These are phyloP conservation scores for Penicillium nordicum DNA, from an alignment of 2,329 filamentous ascomycete genomes.

Conservation along the genomic window DNA sequence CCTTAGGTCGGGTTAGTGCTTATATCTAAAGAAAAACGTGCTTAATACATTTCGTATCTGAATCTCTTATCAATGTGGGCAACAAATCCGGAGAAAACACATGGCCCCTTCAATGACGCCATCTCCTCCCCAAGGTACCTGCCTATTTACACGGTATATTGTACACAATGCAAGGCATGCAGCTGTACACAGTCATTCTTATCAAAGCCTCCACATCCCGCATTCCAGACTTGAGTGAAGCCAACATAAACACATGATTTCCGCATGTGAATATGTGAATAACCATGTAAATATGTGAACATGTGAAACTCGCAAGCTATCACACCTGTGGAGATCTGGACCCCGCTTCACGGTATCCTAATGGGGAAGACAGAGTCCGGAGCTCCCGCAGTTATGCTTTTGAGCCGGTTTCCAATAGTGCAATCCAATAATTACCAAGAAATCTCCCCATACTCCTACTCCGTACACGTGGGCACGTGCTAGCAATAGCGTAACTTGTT, in stretches of 20 bases:
- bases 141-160: too few relatives aligned
- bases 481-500: background rate
- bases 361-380: background rate
- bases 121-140: background rate
- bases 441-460: background rate
- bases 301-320: background rate
- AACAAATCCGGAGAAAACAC: slow-evolving; percentile 6
- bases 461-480: background rate
- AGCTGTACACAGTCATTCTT: background rate
- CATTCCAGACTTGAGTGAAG: background rate
- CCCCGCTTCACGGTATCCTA: background rate
- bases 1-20: background rate
- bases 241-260: background rate
- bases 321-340: background rate
- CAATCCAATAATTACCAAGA: background rate
- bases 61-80: slow-evolving; percentile 1
- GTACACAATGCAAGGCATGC: background rate
- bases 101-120: slow-evolving; percentile 1
- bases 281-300: slow-evolving; percentile 1
- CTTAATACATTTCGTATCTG: background rate
- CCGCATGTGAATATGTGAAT: background rate
- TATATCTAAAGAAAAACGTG: background rate
- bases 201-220: background rate
- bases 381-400: background rate
- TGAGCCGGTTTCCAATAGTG: background rate